Percentiles rank a stretch among this genome's conserved stretches.
phyloP scores from a whole-genome alignment of 306 rosid species.

The Lathyrus aphaca region DNA sequence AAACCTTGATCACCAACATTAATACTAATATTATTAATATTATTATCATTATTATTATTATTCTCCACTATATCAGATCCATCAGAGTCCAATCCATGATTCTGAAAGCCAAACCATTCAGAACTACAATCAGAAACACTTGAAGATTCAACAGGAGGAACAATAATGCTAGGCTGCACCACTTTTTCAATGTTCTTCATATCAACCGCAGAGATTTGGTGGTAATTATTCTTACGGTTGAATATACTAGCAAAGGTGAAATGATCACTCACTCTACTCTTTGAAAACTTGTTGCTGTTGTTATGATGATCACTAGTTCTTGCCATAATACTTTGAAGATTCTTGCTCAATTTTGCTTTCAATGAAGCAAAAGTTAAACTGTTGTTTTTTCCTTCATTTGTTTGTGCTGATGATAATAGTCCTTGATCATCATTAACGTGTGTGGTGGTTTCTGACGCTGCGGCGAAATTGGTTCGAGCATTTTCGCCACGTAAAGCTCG shows the following conservation, averaged over 20 bases:
- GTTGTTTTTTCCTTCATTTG: conserved; percentile 44
- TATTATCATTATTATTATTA: neutral
- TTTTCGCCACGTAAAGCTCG: conserved; percentile 77
- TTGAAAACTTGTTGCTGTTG: conserved; percentile 56
- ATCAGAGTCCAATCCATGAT: conserved; percentile 55
- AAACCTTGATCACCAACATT: conserved; percentile 56
- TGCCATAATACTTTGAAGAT: conserved; percentile 76
- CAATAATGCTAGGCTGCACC: conserved; percentile 88
- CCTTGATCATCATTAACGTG: conserved; percentile 3
- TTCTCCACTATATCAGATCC: conserved; percentile 59
- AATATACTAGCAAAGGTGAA: conserved; percentile 84
- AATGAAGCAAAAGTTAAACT: conserved; percentile 71
- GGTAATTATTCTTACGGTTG: conserved; percentile 51
- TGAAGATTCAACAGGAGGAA: conserved; percentile 54
- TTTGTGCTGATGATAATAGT: neutral
- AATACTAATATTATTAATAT: neutral
- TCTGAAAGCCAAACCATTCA: conserved; percentile 59
- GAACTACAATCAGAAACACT: conserved; percentile 60
- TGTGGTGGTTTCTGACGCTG: conserved; percentile 16
- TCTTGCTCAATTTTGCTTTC: conserved; percentile 77
- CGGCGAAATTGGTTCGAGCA: conserved; percentile 79
- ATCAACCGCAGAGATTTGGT: conserved; percentile 48
- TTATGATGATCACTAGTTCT: conserved; percentile 52
- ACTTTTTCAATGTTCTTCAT: conserved; percentile 57
- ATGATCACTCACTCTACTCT: conserved; percentile 86